Base-by-base conservation (phyloP, 2,329 filamentous ascomycete genomes). In the Ceratocystis papillata region DNA sequence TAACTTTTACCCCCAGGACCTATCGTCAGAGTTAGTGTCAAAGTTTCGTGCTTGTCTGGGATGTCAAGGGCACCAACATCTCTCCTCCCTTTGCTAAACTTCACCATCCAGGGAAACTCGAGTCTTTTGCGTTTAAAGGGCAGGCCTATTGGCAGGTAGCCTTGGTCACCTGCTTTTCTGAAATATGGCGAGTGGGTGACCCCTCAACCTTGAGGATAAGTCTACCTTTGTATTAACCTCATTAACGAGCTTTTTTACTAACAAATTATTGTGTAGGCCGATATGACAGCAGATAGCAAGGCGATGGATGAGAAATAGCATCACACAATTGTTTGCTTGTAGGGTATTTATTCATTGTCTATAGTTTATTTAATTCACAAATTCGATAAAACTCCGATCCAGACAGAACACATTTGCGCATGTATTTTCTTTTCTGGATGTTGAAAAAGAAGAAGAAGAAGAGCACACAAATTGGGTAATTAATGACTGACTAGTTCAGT, bases 11-110 rank as follows among this genome's bases (percentile, higher is more conserved):
- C 72, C 71, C 76, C 77, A 81, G 90, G 89, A 90, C 89, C 88
- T 90, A 90, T 90, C 88, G 48, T 84, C 3, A 75, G 87, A 83
- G 88, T 91, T 90, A 88, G 88, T 79, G 87, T 95, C 90, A 95
- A 90, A 91, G 90, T 80, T 86, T 90, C 79, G 89, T 81, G 83
- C 90, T 93, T 92, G 89, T 93, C 89, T 79, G 82, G 79, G 69
- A 66, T 59, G 41, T 41, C 63, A 65, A 65, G 50, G n/a, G 28
- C 55, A 8, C 55, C 55, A n/a, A 17, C 30, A 41, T 4, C 37
- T 59, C 28, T 33, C 5, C 17, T 12, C 5, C 30, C 15, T 33
- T n/a, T 37, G 55, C 20, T 20, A 7, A 3, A 1, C 17, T 17
- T 37, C 15, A n/a, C 55, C 28, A 20, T 37, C 7, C n/a, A 8